Conservation (phyloP, 163 green algal genomes). For the Coccomyxa subellipsoidea region DNA sequence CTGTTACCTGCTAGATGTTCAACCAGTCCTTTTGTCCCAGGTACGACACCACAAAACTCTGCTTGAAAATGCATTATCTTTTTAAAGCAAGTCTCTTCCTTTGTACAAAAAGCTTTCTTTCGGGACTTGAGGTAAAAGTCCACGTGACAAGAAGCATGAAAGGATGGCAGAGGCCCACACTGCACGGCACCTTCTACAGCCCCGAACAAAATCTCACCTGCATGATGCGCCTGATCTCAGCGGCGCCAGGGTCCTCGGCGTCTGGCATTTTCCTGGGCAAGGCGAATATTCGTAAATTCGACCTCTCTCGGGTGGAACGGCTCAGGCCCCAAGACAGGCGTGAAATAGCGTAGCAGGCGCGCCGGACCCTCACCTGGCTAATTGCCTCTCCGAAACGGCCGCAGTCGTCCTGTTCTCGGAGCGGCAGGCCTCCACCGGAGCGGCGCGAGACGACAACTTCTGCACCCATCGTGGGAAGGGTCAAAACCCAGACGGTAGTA, state of each 20-base stretch:
- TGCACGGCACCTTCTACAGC: not conserved
- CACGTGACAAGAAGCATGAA: not conserved
- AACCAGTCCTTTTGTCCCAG: no score
- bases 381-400: not conserved
- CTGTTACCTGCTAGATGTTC: no score
- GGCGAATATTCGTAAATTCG: not conserved
- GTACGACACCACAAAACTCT: no score
- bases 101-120: no score
- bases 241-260: not conserved
- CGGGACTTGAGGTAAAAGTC: not conserved
- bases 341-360: not conserved
- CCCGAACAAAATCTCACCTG: not conserved
- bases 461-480: not conserved
- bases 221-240: conserved; percentile 1
- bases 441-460: not conserved
- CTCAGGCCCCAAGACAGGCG: not conserved
- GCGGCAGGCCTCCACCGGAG: not conserved
- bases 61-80: no score
- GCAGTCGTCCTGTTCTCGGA: not conserved
- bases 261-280: not conserved
- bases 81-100: no score
- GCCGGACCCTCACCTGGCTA: not conserved
- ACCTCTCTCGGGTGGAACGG: not conserved
- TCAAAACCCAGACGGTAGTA: not conserved
- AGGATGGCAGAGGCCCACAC: not conserved